A percentile compares a stretch with the other conserved stretches of the same genome.
These are phyloP conservation scores for Didymosphaeria variabile DNA, from an alignment of 2,329 filamentous ascomycete species.

Conservation along the genomic window DNA sequence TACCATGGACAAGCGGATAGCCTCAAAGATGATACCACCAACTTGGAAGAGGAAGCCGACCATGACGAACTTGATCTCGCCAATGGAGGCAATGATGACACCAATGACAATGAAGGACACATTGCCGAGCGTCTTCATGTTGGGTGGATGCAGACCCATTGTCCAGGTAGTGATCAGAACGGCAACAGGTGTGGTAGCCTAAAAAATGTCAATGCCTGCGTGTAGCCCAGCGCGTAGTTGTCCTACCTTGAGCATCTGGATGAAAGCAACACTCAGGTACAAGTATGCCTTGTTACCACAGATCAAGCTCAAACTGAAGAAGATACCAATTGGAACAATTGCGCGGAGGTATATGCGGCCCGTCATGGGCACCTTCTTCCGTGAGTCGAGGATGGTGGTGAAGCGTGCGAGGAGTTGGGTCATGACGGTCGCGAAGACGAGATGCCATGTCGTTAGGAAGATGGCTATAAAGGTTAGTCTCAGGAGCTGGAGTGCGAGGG, in stretches of 20 bases:
- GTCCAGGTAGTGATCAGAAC: slow-evolving; percentile 90
- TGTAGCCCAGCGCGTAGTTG: neutral
- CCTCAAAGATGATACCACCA: slow-evolving; percentile 81
- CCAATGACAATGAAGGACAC: slow-evolving; percentile 94
- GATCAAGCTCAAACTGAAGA: slow-evolving; percentile 96
- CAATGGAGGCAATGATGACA: slow-evolving; percentile 92
- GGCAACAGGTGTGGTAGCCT: slow-evolving; percentile 94
- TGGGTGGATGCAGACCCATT: slow-evolving; percentile 83
- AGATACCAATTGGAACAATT: slow-evolving; percentile 92
- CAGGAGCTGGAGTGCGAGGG: neutral
- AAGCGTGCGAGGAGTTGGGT: slow-evolving; percentile 93
- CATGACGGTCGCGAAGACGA: slow-evolving; percentile 91
- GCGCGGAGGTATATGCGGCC: slow-evolving; percentile 90
- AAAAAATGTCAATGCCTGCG: slow-evolving; percentile 23
- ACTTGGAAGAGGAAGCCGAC: slow-evolving; percentile 82
- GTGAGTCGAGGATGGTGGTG: slow-evolving; percentile 88
- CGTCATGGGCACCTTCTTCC: slow-evolving; percentile 97
- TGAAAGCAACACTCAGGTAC: slow-evolving; percentile 94
- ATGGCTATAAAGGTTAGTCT: slow-evolving; percentile 65
- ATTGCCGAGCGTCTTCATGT: slow-evolving; percentile 87
- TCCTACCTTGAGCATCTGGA: slow-evolving; percentile 95
- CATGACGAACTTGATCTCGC: slow-evolving; percentile 92
- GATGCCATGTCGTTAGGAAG: slow-evolving; percentile 88
- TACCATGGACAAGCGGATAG: slow-evolving; percentile 83
- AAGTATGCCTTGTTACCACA: slow-evolving; percentile 96